A percentile compares a stretch with the other conserved stretches of the same genome.
These are phyloP conservation scores for Heteromeles arbutifolia DNA, from an alignment of 306 rosid species.

Conservation along the genomic window DNA sequence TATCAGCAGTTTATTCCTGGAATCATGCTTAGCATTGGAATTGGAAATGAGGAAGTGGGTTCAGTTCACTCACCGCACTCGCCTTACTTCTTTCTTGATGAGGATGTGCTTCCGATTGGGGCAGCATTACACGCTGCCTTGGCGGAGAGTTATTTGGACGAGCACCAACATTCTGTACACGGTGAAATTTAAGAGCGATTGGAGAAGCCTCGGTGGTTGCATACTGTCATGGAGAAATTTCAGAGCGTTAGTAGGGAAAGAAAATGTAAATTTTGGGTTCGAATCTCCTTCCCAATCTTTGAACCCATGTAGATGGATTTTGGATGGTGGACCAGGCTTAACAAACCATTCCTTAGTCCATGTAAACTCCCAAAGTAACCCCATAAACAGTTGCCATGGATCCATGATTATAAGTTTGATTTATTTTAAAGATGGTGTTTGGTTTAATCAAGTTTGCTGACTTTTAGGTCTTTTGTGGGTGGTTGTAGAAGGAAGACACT, in stretches of 20 bases:
- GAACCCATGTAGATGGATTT: neutral
- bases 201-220: neutral
- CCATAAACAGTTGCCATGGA: neutral
- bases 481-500: no score
- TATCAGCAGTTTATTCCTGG: constrained; percentile 59
- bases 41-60: constrained; percentile 59
- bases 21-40: constrained; percentile 40
- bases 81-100: constrained; percentile 67
- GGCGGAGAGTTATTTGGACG: constrained; percentile 46
- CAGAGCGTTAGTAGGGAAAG: neutral
- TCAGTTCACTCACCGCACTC: constrained; percentile 64
- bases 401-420: no score
- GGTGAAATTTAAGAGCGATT: constrained; percentile 3
- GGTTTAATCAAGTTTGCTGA: no score
- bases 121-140: constrained; percentile 53
- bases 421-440: no score
- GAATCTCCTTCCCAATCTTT: neutral
- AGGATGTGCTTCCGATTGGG: constrained; percentile 57
- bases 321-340: neutral
- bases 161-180: constrained; percentile 10
- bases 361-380: neutral
- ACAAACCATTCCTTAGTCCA: neutral
- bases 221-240: neutral
- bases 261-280: neutral
- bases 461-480: no score